Conservation (phyloP, 75 land plant genomes). For the Isoetes taiwanensis region DNA sequence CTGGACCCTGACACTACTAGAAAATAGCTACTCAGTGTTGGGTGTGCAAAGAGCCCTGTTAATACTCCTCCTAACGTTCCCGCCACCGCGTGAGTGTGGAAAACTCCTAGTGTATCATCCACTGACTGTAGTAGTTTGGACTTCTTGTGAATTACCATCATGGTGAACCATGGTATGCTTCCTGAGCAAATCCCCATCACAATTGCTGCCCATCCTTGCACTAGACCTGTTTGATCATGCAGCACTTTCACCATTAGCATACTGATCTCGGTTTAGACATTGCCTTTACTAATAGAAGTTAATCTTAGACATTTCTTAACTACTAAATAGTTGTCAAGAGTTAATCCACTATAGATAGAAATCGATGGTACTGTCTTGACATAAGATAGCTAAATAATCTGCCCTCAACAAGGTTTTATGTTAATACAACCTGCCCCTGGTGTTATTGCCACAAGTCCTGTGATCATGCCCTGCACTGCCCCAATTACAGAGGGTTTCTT, state of each 20-base stretch:
- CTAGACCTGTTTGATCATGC: constrained; percentile 57
- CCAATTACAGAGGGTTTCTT: constrained; percentile 78
- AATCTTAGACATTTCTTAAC: no score
- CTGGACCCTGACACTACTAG: constrained; percentile 21
- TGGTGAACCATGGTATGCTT: constrained; percentile 53
- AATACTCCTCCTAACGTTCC: constrained; percentile 44
- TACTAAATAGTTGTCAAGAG: no score
- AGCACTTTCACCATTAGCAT: no score
- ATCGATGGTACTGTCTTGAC: no score
- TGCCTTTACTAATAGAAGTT: no score
- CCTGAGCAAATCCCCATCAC: constrained; percentile 47
- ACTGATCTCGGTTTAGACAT: no score
- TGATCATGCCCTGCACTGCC: constrained; percentile 83
- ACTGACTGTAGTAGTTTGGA: constrained; percentile 34
- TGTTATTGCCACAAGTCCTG: constrained; percentile 73
- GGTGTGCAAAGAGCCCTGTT: constrained; percentile 41
- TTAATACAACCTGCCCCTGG: constrained; percentile 41
- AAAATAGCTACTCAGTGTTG: constrained; percentile 27
- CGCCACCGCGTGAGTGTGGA: constrained; percentile 60
- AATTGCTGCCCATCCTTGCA: constrained; percentile 58
- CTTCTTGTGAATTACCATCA: constrained; percentile 55
- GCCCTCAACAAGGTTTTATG: not conserved
- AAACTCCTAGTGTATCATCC: constrained; percentile 60
- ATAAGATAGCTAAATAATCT: no score
- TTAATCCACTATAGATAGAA: no score